phyloP scores from a whole-genome alignment of 495 filamentous ascomycete genomes.

The Staphylotrichum tortipilum region DNA sequence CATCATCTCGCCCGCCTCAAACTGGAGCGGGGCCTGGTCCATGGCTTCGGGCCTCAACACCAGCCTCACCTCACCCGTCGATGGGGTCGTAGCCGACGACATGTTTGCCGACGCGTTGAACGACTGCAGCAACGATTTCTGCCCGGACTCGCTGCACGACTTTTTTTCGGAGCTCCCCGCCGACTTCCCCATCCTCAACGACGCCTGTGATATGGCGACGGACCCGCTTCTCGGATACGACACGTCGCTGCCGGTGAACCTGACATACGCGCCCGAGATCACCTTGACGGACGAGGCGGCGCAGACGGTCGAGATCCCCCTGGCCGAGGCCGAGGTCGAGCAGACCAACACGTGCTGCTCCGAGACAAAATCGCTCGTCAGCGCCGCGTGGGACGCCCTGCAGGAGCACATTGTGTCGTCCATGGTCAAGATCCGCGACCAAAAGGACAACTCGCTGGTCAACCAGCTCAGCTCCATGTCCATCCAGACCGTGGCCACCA shows the following conservation, averaged over 20 bases:
- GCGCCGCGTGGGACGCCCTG: constrained; percentile 33
- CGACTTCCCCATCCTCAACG: constrained; percentile 14
- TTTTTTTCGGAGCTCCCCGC: constrained; percentile 33
- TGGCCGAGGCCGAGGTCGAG: constrained; percentile 10
- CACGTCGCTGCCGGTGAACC: constrained; percentile 14
- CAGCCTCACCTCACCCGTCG: constrained; percentile 24
- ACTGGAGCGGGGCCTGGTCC: constrained; percentile 30
- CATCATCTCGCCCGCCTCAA: constrained; percentile 27
- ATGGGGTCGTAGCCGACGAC: constrained; percentile 16
- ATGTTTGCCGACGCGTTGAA: constrained; percentile 15
- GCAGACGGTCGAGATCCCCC: constrained; percentile 4
- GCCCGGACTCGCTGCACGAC: constrained; percentile 13
- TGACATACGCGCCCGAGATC: constrained; percentile 27
- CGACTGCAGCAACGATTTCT: constrained; percentile 9
- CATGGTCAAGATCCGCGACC: constrained; percentile 25
- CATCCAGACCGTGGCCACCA: constrained; percentile 25
- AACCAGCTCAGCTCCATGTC: constrained; percentile 30
- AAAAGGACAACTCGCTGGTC: constrained; percentile 31
- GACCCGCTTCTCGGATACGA: constrained; percentile 25
- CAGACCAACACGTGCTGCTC: constrained; percentile 18
- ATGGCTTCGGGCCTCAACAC: constrained; percentile 24
- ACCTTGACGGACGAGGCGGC: constrained; percentile 19
- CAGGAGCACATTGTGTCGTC: constrained; percentile 35
- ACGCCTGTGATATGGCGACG: constrained; percentile 8
- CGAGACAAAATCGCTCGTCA: constrained; percentile 33